phyloP scores from a whole-genome alignment of 495 filamentous ascomycete species.

The Penicillium arizonense region DNA sequence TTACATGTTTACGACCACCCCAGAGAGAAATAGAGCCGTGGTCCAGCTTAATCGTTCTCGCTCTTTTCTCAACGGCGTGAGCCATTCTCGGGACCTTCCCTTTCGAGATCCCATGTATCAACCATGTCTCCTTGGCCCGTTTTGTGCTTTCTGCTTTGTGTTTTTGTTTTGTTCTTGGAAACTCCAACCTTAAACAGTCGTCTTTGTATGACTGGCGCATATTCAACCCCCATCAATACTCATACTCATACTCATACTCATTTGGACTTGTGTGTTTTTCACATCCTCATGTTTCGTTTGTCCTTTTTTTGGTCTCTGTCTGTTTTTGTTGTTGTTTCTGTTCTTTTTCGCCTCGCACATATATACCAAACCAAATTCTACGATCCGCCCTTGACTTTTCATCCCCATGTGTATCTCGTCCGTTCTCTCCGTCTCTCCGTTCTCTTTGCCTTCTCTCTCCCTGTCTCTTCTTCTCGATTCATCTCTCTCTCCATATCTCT shows the following conservation, averaged over 20 bases:
- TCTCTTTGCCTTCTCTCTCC: conserved; percentile 10
- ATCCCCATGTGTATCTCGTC: conserved; percentile 17
- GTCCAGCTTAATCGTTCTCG: background rate
- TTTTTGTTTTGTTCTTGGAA: conserved; percentile 17
- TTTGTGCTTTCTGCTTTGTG: conserved; percentile 21
- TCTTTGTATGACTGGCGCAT: conserved; percentile 26
- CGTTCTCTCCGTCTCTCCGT: conserved; percentile 11
- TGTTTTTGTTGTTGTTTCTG: background rate
- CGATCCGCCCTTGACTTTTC: conserved; percentile 3
- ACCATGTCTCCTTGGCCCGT: conserved; percentile 28
- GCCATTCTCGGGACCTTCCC: conserved; percentile 21
- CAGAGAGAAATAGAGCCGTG: conserved; percentile 12
- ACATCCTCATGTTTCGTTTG: conserved; percentile 4
- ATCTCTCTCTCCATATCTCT: conserved; percentile 1
- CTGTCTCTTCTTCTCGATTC: too few species aligned
- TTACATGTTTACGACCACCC: conserved; percentile 24
- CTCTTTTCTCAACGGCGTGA: conserved; percentile 16
- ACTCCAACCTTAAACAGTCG: conserved; percentile 22
- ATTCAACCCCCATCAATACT: conserved; percentile 13
- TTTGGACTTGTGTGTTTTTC: too few species aligned
- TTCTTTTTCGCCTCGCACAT: conserved; percentile 5
- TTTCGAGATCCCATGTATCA: conserved; percentile 27
- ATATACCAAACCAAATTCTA: conserved; percentile 13
- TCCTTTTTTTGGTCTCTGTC: background rate
- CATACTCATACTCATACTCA: background rate